Base-by-base conservation (phyloP, 345 rosid species). In the Sonneratia alba region DNA sequence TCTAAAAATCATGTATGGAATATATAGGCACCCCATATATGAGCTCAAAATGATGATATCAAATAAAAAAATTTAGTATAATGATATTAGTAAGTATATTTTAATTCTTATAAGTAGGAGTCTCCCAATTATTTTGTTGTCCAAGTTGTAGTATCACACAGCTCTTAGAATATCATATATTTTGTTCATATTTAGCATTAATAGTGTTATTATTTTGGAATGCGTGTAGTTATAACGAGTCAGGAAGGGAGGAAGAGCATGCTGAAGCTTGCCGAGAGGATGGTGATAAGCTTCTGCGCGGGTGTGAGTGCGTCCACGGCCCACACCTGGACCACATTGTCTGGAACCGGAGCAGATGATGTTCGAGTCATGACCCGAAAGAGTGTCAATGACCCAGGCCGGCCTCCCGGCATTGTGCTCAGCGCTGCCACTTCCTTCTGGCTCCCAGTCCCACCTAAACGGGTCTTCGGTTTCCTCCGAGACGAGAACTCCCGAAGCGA, bases 401-500 rank as follows among this genome's bases (percentile, higher is more conserved):
- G 87, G 73, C 97, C 98, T 38, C 89, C 89, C 0, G 97, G 98
- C 18, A 80, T 87, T 77, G 90, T 91, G 51, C 82, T 96, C 13
- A 87, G 90, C 72, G 98, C 93, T 42, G 92, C 96, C 10, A 86
- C 98, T 80, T 96, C 99, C 19, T 92, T 92, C 75, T 96, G 99
- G 99, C 80, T 92, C 69, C 95, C 97, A 9, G 92, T 82, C 69
- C 75, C 91, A 1, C 97, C 90, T 0, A 82, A 83, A 27, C 73
- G 76, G 34, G 85, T 91, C 68, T 91, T 96, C 34, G 91, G 92
- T 75, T 96, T 88, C 77, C 92, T 96, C 34, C 85, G 96, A 0
- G 95, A 96, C 42, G 97, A 91, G 72, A 83, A 81, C 63, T 83
- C 88, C 10, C 85, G 98, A 67, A 74, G 21, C 55, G 85, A 88